phyloP scores from a whole-genome alignment of 1,139 yeast species.

The Diutina catenulata region DNA sequence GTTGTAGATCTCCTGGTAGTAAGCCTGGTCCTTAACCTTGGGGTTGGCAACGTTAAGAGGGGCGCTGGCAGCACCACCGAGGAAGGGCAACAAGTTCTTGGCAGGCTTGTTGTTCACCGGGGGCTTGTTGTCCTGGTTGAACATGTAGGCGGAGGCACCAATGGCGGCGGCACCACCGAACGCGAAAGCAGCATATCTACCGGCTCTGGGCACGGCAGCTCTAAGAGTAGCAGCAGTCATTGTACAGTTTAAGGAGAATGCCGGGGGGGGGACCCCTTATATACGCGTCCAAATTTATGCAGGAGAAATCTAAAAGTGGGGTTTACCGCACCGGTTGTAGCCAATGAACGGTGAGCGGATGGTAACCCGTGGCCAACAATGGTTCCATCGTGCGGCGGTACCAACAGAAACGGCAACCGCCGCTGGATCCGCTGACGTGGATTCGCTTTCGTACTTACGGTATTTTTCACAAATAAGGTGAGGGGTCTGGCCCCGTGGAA shows the following conservation, averaged over 20 bases:
- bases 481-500: too few relatives aligned
- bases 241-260: neutral
- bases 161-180: neutral
- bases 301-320: neutral
- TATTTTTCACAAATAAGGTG: too few relatives aligned
- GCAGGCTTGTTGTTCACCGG: neutral
- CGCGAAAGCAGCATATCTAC: neutral
- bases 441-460: too few relatives aligned
- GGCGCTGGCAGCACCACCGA: neutral
- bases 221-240: constrained; percentile 5
- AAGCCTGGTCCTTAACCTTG: constrained; percentile 13
- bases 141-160: neutral
- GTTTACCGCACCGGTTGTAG: too few relatives aligned
- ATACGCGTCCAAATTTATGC: neutral
- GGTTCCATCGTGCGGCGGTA: too few relatives aligned
- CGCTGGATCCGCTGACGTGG: too few relatives aligned
- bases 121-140: neutral
- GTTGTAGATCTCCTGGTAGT: constrained; percentile 70
- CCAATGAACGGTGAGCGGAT: too few relatives aligned
- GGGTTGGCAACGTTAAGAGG: neutral
- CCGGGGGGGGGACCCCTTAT: neutral
- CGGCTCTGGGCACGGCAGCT: neutral
- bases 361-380: too few relatives aligned
- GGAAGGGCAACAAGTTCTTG: constrained; percentile 5
- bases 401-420: too few relatives aligned